Base-by-base conservation (phyloP, 2,329 filamentous ascomycete genomes). In the Epicoccum sorghinum region DNA sequence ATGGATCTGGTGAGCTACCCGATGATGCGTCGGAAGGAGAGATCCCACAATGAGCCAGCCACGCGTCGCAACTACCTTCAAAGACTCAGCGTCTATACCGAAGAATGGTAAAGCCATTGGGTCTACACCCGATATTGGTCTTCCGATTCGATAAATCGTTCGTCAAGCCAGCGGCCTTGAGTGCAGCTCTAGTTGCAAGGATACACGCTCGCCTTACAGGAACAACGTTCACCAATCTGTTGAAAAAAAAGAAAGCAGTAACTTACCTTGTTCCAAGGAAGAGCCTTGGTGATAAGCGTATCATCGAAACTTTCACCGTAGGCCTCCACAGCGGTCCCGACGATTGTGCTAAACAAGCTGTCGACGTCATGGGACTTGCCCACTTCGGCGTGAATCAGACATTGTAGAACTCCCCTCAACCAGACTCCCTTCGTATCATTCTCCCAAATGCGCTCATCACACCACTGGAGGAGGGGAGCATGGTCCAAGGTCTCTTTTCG, bases 191-290 rank as follows among this genome's bases (percentile, higher is more conserved):
- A 18, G 18, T 18, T 18, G 18, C 18, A 18, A 18, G 18, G 18
- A 18, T 18, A 18, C 18, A 18, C 18, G 18, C 18, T 18, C 18
- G 18, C 18, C 18, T 18, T 18, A 18, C 18, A 18, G 18, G 18
- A 18, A 18, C 18, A 18, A 18, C 18, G 18, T 18, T 18, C 18
- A 30, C 7, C 9, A 24, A 23, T 7, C 13, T 12, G 22, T 8
- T 5, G 3, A 13, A 38, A 24, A 7, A 6, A n/a, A 27, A 40
- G 37, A 13, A 25, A n/a, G 23, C 12, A 4, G 13, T 36, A 7
- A 52, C 69, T 58, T 53, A 73, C 69, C 66, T 69, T 56, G 45
- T 65, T 67, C 69, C 69, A 71, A n/a, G 49, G 47, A 6, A 66
- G 55, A 4, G 61, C 25, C 3, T 57, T 52, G 4, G 64, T 52